phyloP scores from a whole-genome alignment of 495 filamentous ascomycete species.

The Penicillium fimorum region DNA sequence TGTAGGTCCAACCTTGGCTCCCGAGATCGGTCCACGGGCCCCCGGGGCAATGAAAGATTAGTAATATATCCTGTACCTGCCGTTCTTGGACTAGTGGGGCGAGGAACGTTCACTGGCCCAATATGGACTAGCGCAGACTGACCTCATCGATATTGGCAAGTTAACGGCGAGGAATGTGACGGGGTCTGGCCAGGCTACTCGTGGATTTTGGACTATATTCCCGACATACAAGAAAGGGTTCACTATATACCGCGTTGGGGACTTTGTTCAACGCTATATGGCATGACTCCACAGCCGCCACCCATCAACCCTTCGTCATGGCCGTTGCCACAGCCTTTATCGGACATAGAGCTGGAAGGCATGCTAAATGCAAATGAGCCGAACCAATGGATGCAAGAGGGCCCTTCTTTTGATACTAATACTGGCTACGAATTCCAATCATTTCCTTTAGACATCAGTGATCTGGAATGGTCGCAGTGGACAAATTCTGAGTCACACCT shows the following conservation, averaged over 20 bases:
- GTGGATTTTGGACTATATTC: background rate
- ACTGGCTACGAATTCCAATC: conserved; percentile 21
- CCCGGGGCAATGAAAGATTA: background rate
- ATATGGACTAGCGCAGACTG: background rate
- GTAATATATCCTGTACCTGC: background rate
- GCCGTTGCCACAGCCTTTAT: conserved; percentile 14
- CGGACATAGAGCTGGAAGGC: conserved; percentile 13
- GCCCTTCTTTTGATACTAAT: conserved; percentile 3
- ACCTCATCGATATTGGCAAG: background rate
- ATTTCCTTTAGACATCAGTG: conserved; percentile 14
- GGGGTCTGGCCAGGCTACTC: background rate
- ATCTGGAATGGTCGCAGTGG: conserved; percentile 16
- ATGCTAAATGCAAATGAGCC: conserved; percentile 7
- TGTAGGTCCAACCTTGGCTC: background rate
- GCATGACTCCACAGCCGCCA: conserved; percentile 15
- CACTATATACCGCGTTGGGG: background rate
- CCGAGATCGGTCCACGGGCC: background rate
- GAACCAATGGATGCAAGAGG: conserved; percentile 5
- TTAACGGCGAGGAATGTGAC: background rate
- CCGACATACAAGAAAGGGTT: background rate
- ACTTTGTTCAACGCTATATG: background rate
- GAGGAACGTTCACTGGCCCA: background rate
- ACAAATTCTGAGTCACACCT: conserved; percentile 6
- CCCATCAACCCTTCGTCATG: conserved; percentile 3
- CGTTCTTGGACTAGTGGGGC: background rate